Evolutionary conservation across 345 rosid genomes (phyloP).

Genomic region (Mallotus nudiflorus): DNA sequence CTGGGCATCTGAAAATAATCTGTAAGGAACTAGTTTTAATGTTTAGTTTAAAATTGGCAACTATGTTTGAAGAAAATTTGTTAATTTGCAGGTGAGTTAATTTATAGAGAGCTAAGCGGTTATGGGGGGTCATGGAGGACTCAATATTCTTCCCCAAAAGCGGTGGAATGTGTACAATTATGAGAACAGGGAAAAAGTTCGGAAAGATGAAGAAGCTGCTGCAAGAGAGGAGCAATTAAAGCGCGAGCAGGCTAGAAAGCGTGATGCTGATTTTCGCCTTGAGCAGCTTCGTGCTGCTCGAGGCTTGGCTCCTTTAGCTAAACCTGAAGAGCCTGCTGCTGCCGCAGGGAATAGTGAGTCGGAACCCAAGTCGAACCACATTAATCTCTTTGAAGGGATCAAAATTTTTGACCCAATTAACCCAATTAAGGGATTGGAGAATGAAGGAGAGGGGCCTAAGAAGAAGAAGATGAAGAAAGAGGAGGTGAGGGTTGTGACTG

Average conservation of each 20-base stretch:
- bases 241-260: conserved; percentile 69
- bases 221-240: conserved; percentile 84
- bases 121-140: conserved; percentile 98
- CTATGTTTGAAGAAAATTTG: neutral
- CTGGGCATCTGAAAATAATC: too few species aligned
- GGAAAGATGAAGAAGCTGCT: conserved; percentile 81
- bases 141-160: conserved; percentile 94
- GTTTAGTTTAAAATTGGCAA: too few species aligned
- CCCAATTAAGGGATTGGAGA: conserved; percentile 45
- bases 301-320: conserved; percentile 62
- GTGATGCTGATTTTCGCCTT: conserved; percentile 81
- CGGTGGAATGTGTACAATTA: conserved; percentile 88
- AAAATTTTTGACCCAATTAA: conserved; percentile 79
- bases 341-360: conserved; percentile 22
- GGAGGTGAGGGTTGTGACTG: conserved; percentile 56
- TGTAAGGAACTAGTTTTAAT: too few species aligned
- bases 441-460: conserved; percentile 46
- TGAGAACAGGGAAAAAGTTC: conserved; percentile 85
- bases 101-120: neutral
- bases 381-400: conserved; percentile 90
- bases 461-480: conserved; percentile 72
- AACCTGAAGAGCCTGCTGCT: conserved; percentile 30
- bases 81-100: conserved; percentile 6
- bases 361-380: conserved; percentile 65
- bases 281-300: conserved; percentile 76